Evolutionary conservation across 805 yeast genomes (phyloP), one percentile per base, ranked within the genome.

Genomic region (Monosporozyma aquatica): DNA sequence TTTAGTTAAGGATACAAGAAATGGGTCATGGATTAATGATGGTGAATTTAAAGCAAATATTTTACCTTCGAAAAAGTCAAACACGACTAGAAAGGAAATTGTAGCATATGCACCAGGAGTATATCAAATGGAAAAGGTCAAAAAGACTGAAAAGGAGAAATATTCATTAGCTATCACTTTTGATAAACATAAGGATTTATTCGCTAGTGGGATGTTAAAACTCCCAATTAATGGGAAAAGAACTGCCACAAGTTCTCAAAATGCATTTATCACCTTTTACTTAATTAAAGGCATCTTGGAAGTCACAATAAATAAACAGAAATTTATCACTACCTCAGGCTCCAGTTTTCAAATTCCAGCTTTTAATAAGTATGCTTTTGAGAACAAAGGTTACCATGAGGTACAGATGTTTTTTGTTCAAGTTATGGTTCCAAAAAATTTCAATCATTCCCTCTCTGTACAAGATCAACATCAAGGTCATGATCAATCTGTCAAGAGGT

Each of bases 331-430:
- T 6, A 70, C 75, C 1, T 66, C 71, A 43, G 95, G 95, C 1
- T 82, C 95, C 41, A 75, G 90, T 4, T 80, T 87, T 53, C 84
- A 82, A 53, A 71, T 89, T 5, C 96, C 96, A 1, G 74, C 82
- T 65, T 82, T 80, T 5, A 84, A 83, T 55, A 70, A 72, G 34
- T 87, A 85, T 60, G 75, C 82, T 14, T 71, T 87, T 48, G 71
- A 70, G 37, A 85, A 85, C 55, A 70, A 68, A 32, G 82, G 87
- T 0, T 64, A 68, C 25, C 67, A 64, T 14, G 70, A 69, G 26
- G 87, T 82, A 0, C 71, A 74, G 43, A 52, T 87, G 55, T 86
- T 83, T 58, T 87, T 85, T 55, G 87, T 83, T 1, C 95, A 87
- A 56, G 71, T 80, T 3, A 58, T 64, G 25, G 59, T 66, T 6